Base-by-base conservation (phyloP, 208 protist species). In the Trypanosoma vivax region DNA sequence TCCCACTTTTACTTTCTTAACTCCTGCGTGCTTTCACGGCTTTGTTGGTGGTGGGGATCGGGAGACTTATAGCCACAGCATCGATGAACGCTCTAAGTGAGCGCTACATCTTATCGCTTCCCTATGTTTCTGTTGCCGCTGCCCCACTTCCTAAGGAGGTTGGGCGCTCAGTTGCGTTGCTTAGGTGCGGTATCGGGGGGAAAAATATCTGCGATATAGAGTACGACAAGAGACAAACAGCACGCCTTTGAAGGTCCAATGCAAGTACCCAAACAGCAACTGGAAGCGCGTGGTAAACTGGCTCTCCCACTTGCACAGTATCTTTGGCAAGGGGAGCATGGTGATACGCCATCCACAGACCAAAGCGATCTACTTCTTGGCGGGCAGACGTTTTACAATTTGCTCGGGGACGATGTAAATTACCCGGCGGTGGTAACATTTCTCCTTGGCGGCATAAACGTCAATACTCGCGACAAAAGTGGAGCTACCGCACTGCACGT, bases 401-500 rank as follows among this genome's bases (percentile, higher is more conserved):
- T 59, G 11, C 40, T 87, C 0, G 24, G 73, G 14, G 43, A n/a
- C 9, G 63, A 67, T 39, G 24, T 34, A 14, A 29, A 47, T 2
- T 85, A 84, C 18, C 38, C 68, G 0, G 29, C 70, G 7, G 49
- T 91, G 16, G 59, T 21, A 7, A 60, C 77, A 1, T 83, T 88
- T 34, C 30, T 92, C 23, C 41, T 88, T 5, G 75, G 75, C 19
- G 84, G 84, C 2, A 65, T 78, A 30, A 34, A 65, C 5, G 50
- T 76, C 11, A 75, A 82, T 35, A 64, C 65, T 10, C 30, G 50
- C 42, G 63, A 80, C 1, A 65, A 68, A 27, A 73, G 73, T 46
- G 74, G 78, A 3, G 74, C 73, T 9, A 80, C 76, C 0, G 65
- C 79, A 7, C 66, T 91, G 23, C 83, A 91, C 58, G 45, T 86